Base-by-base conservation (phyloP, 2,329 filamentous ascomycete species). In the Byssothecium circinans region DNA sequence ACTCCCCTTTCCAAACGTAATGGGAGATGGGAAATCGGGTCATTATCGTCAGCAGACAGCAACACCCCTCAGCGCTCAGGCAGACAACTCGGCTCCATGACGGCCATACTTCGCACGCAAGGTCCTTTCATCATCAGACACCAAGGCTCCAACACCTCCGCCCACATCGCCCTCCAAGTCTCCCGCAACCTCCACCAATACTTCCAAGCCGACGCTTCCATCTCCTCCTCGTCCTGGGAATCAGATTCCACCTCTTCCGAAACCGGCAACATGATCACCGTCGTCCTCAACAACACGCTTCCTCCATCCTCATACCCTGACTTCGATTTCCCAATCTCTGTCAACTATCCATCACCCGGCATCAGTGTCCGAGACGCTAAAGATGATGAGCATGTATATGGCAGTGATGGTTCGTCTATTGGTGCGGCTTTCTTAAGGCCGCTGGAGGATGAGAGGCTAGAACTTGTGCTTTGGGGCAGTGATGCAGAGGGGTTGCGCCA, bases 161-260 rank as follows among this genome's bases (percentile, higher is more conserved):
- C 57, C 10, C 55, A 64, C 17, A 56, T 78, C 34, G 79, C 80
- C 1, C 57, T 82, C 4, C 80, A 83, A 53, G 73, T 81, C 33
- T 79, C 80, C 20, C 76, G 79, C 25, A 83, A 83, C 54, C 67
- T 84, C 2, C 73, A 78, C 50, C 81, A 83, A 57, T 84, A 84
- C 57, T 81, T 80, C 62, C 74, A 69, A 41, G 80, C 80, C 15
- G 80, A 83, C 54, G 69, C 76, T 2, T 54, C 68, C 7, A 74
- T 82, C 40, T 43, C 51, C 1, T 45, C 45, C 1, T 14, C n/a
- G 1, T 30, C 41, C 4, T 35, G 42, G 12, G 14, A 12, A 5
- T 29, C 17, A 4, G 29, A 15, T 8, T 33, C 34, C 1, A 32
- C 33, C 11, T 20, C 15, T 2, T 45, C 49, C 18, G 25, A 15